These are phyloP conservation scores for Suillus placidus DNA, from an alignment of 768 basidiomycete species.

Conservation along the genomic window DNA sequence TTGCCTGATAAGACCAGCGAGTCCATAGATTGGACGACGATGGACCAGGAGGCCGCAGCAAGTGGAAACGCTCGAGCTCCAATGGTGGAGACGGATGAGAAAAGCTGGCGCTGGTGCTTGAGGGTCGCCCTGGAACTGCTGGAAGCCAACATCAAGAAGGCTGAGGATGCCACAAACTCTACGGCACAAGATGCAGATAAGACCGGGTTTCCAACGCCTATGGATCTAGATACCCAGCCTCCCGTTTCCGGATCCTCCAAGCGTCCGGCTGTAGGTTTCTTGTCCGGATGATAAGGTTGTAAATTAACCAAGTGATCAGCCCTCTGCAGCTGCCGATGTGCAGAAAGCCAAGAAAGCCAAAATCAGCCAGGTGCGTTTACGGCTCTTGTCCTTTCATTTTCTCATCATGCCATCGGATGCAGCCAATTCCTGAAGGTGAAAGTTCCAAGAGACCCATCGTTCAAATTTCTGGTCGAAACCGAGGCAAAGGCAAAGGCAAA, in stretches of 20 bases:
- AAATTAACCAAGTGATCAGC: neutral
- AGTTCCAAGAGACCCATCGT: too few species aligned
- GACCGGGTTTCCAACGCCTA: neutral
- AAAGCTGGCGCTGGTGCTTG: neutral
- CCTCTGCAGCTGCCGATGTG: neutral
- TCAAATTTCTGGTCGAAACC: too few species aligned
- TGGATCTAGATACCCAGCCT: too few species aligned
- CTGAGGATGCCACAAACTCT: too few species aligned
- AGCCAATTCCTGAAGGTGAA: too few species aligned
- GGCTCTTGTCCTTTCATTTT: too few species aligned
- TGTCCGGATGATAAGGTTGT: neutral
- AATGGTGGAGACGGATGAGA: neutral
- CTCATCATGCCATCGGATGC: too few species aligned
- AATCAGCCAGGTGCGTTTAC: neutral
- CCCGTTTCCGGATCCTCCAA: neutral
- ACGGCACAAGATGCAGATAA: neutral
- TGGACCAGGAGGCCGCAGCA: neutral
- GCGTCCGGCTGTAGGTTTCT: neutral
- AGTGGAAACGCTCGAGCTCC: neutral
- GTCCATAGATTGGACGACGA: accelerated
- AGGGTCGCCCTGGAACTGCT: neutral
- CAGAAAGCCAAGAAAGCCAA: neutral
- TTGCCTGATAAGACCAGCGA: neutral
- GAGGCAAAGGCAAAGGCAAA: too few species aligned
- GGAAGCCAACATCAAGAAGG: neutral